Evolutionary conservation across 2,329 filamentous ascomycete genomes (phyloP), one percentile per base, ranked within the genome.

Genomic region (Emericellopsis cladophorae): DNA sequence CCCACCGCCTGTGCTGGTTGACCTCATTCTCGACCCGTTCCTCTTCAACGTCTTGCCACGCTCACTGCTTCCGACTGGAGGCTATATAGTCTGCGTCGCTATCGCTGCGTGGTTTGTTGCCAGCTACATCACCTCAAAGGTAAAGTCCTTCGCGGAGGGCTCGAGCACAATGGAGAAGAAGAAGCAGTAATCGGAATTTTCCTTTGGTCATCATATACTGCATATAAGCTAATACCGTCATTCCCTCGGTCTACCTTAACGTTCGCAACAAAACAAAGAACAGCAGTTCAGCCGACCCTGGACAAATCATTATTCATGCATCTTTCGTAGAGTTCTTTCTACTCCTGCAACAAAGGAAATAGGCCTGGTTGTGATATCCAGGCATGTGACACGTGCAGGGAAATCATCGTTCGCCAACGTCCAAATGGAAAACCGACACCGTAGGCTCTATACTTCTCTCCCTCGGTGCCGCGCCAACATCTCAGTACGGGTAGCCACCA

Each of bases 11-110:
- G 87, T 96, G 4, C 66, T 78, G 40, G 82, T 82, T 40, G 90
- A 98, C 51, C 61, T 79, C 58, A 84, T 95, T 51, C 74, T 98
- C 21, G 92, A 96, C 58, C 88, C 88, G 1, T 96, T 81, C 54
- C 45, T 93, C 33, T 62, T 81, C 53, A 92, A 93, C 63, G 54
- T 88, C 14, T 69, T 96, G 40, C 92, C 92, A 11, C 69, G 68
- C 40, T 94, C 88, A 4, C 66, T 96, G 14, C 53, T 83, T 18
- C 79, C 84, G 16, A 90, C 83, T 2, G 76, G 75, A 11, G 64
- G 62, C 31, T 94, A 88, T 59, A 69, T 93, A 41, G 51, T 70
- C 4, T 48, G 74, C 4, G 70, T 94, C 41, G 76, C 77, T n/a
- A 45, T 61, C 22, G 47, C 55, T 31, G 64, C 64, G 4, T 68